Base-by-base conservation (phyloP, 495 filamentous ascomycete genomes). In the Aspergillus ostianus region DNA sequence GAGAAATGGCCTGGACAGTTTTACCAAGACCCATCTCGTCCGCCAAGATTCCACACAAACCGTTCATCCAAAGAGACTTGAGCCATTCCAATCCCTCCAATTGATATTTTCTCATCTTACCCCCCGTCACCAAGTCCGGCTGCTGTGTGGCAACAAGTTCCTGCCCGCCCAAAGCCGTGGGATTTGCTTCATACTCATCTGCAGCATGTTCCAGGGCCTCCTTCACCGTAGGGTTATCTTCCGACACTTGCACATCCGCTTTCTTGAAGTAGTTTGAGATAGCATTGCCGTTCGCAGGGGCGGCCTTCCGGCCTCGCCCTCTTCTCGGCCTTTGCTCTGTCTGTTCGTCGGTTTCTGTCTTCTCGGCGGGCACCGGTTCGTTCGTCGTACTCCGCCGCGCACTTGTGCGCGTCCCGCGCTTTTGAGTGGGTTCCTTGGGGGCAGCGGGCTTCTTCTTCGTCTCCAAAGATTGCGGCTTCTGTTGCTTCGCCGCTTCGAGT, bases 1-100 rank as follows among this genome's bases (percentile, higher is more conserved):
- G 84, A 0, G 91, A 89, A 45, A 98, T 98, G 0, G 93, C 90
- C 73, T 98, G 94, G 2, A 98, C 82, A 0, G 93, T 98, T 78
- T 98, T 98, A 64, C 93, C 93, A 26, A 98, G 72, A 2, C 94
- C 94, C 94, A 98, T 98, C 72, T 98, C 94, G 67, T 98, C 94
- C 0, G 94, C 94, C 21, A 98, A 72, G 61, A 98, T 98, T 0
- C 94, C 94, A 67, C 92, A 96, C 67, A 98, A 80, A 5, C 94
- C 93, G 70, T 97, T 96, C 80, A 97, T 91, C 70, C 91, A 96
- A 7, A 91, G 70, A 4, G 86, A 87, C 30, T 83, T 85, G 66
- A 98, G 84, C 94, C 94, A 98, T 19, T 94, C 93, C 21, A 98
- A 70, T 0, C 94, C 94, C 74, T 98, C 93, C 0, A 98, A 77